Conservation (phyloP, 2,329 filamentous ascomycete genomes). For the Pestalotiopsis sp. region DNA sequence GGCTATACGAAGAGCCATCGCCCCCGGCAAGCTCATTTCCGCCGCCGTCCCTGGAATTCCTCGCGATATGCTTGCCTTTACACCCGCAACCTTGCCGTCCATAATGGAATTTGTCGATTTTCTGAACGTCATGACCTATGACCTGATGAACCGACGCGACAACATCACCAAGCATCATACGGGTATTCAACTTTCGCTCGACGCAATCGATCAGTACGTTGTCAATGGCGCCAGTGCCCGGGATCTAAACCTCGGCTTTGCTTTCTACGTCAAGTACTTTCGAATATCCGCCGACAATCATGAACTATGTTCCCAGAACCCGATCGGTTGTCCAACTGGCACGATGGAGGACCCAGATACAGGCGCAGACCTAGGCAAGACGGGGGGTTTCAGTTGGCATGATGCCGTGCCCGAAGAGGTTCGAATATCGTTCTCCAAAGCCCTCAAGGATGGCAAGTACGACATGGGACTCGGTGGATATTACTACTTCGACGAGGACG, state of each 20-base stretch:
- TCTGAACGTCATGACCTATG: slow-evolving; percentile 73
- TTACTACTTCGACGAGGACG: slow-evolving; percentile 30
- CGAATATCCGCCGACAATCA: slow-evolving; percentile 52
- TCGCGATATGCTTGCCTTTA: slow-evolving; percentile 71
- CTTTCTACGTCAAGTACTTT: slow-evolving; percentile 73
- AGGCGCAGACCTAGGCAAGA: slow-evolving; percentile 59
- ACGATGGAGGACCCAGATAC: slow-evolving; percentile 60
- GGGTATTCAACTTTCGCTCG: slow-evolving; percentile 53
- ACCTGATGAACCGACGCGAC: slow-evolving; percentile 72
- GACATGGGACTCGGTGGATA: slow-evolving; percentile 32
- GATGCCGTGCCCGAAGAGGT: slow-evolving; percentile 29
- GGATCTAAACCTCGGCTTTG: slow-evolving; percentile 68
- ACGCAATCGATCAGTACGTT: slow-evolving; percentile 61
- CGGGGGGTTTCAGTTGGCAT: slow-evolving; percentile 32
- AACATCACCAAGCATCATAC: slow-evolving; percentile 63
- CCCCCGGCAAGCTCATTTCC: slow-evolving; percentile 61
- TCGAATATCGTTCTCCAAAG: slow-evolving; percentile 27
- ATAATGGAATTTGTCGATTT: slow-evolving; percentile 66
- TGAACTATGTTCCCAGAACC: slow-evolving; percentile 42
- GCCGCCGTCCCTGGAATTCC: slow-evolving; percentile 67
- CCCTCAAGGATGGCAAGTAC: slow-evolving; percentile 25
- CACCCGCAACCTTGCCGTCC: slow-evolving; percentile 52
- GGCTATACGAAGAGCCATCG: slow-evolving; percentile 60
- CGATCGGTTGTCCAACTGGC: slow-evolving; percentile 62
- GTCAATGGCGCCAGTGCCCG: slow-evolving; percentile 53